Base-by-base conservation (phyloP, 345 rosid species). In the Stellera chamaejasme region DNA sequence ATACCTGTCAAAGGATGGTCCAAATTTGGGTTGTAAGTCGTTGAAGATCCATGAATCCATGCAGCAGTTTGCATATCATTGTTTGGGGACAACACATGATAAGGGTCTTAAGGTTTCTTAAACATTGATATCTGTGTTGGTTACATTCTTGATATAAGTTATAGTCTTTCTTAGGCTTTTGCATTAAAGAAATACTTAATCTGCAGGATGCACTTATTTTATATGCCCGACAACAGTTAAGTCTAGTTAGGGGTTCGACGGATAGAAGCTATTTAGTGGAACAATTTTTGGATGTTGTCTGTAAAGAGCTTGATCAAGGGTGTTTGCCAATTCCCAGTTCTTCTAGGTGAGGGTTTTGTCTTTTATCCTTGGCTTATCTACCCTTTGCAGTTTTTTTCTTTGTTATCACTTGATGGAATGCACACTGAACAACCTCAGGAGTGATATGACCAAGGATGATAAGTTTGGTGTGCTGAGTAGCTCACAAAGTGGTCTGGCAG, bases 241-340 rank as follows among this genome's bases (percentile, higher is more conserved):
- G 77, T 74, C 73, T 88, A 69, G 70, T 75, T 32, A 81, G 90
- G 69, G 81, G 73, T 59, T 72, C 70, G 64, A 64, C 19, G 71
- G 82, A 82, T 64, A 78, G 71, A 50, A 75, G 78, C 66, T 69
- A 67, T 56, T 64, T 90, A 72, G 82, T 82, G 60, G 91, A 86
- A 61, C 90, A 86, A 73, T 80, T 92, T 66, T 67, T 82, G 64
- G 93, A 88, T 32, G 77, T 88, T 64, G 67, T 92, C 60, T 84
- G 68, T 65, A 88, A 79, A 77, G 98, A 92, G 49, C 81, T 92
- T 58, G 95, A 92, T 79, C 92, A 80, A 72, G 74, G 78, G 66
- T 73, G 71, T 70, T 70, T 74, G 60, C 50, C 82, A n/a, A 56
- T 68, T 55, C 58, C 77, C 51, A 75, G 74, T 26, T 66, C 58